These are phyloP conservation scores for Gomphus bonarii DNA, from an alignment of 1,284 basidiomycete genomes.

Conservation along the genomic window DNA sequence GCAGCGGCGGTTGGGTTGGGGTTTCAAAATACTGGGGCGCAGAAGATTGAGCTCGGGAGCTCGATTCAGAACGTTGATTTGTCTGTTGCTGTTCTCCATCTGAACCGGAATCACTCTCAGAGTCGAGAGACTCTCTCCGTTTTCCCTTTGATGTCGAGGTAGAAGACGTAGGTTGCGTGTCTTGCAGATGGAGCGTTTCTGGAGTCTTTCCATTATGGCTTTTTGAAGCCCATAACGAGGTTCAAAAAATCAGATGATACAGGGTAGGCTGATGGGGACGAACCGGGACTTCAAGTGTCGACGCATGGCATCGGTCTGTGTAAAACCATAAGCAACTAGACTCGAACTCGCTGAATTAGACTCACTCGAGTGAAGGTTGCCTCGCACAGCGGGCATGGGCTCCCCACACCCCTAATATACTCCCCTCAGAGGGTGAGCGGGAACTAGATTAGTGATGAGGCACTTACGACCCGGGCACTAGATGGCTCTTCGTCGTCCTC, in stretches of 20 bases:
- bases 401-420: slow-evolving; percentile 25
- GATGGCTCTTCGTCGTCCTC: slow-evolving; percentile 62
- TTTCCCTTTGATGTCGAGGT: background rate
- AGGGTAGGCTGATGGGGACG: slow-evolving; percentile 7
- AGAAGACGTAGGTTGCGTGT: background rate
- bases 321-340: slow-evolving; percentile 5
- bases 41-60: background rate
- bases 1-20: background rate
- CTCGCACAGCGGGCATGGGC: slow-evolving; percentile 62
- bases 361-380: slow-evolving; percentile 65
- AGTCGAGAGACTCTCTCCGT: background rate
- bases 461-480: slow-evolving; percentile 56
- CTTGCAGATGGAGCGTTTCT: slow-evolving; percentile 3
- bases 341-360: slow-evolving; percentile 8
- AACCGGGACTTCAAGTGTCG: slow-evolving; percentile 39
- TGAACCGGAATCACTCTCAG: slow-evolving; percentile 3
- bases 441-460: background rate
- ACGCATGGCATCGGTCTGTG: slow-evolving; percentile 47
- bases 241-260: background rate
- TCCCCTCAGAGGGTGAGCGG: slow-evolving; percentile 12
- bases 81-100: slow-evolving; percentile 3
- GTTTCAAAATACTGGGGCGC: slow-evolving; percentile 1
- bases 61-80: background rate
- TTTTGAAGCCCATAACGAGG: background rate
- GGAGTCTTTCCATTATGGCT: slow-evolving; percentile 10